Evolutionary conservation across 441 rosid species (phyloP).

Genomic region (Theobroma grandiflorum): DNA sequence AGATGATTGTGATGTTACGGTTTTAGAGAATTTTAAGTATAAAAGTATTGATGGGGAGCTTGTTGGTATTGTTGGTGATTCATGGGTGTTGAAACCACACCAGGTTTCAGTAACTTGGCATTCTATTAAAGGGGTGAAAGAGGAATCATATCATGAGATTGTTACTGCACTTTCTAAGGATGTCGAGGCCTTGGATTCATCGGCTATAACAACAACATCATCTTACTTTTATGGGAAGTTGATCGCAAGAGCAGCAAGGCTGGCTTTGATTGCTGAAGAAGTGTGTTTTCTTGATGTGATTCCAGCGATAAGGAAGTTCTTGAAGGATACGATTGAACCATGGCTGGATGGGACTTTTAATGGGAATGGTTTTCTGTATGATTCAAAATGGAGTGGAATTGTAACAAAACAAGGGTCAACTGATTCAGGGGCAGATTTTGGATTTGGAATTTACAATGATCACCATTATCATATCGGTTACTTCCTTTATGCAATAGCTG

Average conservation of each 20-base stretch:
- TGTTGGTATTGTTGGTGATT: slow-evolving; percentile 87
- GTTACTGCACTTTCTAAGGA: slow-evolving; percentile 69
- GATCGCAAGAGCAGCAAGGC: slow-evolving; percentile 88
- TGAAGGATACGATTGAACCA: slow-evolving; percentile 82
- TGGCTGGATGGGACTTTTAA: slow-evolving; percentile 85
- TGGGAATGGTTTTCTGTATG: slow-evolving; percentile 84
- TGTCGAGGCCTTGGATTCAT: slow-evolving; percentile 62
- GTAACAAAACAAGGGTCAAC: slow-evolving; percentile 71
- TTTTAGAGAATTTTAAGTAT: slow-evolving; percentile 68
- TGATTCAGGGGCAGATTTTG: slow-evolving; percentile 87
- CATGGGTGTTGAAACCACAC: slow-evolving; percentile 70
- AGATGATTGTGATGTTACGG: slow-evolving; percentile 47
- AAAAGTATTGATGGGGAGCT: slow-evolving; percentile 86
- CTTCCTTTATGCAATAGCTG: slow-evolving; percentile 89
- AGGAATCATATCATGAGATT: slow-evolving; percentile 64
- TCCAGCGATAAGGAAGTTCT: slow-evolving; percentile 60
- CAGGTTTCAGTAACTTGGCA: slow-evolving; percentile 91
- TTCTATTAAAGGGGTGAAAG: slow-evolving; percentile 69
- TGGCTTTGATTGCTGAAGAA: slow-evolving; percentile 92
- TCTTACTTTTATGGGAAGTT: slow-evolving; percentile 85
- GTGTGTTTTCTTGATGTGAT: slow-evolving; percentile 69
- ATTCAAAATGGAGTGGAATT: slow-evolving; percentile 89
- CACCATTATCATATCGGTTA: slow-evolving; percentile 92
- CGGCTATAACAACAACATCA: slow-evolving; percentile 58
- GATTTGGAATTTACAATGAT: slow-evolving; percentile 84